Conservation (phyloP, 1,139 yeast species). For the Yarrowia galli region DNA sequence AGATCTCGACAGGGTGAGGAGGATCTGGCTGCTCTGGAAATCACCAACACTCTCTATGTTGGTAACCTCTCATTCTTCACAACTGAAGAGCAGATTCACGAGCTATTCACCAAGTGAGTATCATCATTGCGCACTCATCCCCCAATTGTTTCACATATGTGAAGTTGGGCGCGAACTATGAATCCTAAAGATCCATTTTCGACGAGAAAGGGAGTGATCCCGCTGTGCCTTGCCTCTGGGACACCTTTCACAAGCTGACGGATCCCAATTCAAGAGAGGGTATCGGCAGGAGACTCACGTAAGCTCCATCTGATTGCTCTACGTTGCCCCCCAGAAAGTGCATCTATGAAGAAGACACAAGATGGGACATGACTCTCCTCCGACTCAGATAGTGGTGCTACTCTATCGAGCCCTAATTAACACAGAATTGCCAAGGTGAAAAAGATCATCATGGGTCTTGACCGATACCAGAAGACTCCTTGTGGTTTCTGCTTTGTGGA, state of each 20-base stretch:
- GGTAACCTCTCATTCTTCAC: constrained; percentile 88
- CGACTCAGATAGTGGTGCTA: no score
- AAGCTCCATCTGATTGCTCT: no score
- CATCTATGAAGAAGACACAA: no score
- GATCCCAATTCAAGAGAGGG: no score
- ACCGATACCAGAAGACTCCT: constrained; percentile 85
- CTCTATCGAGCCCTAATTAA: neutral
- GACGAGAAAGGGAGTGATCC: no score
- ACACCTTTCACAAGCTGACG: no score
- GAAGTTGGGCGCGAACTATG: neutral
- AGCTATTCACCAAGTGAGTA: constrained; percentile 66
- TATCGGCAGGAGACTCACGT: no score
- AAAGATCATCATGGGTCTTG: constrained; percentile 90
- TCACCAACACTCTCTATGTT: constrained; percentile 79
- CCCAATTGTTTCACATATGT: neutral
- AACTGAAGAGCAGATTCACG: constrained; percentile 91
- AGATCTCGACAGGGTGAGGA: constrained; percentile 56
- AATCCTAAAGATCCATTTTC: no score
- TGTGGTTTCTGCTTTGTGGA: constrained; percentile 96
- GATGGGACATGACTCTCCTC: no score
- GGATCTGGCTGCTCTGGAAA: constrained; percentile 67
- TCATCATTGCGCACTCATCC: neutral
- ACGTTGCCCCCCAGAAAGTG: neutral
- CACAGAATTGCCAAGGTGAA: constrained; percentile 65
- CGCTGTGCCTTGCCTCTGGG: no score